These are phyloP conservation scores for Populus hybrid DNA, from an alignment of 441 rosid genomes.

Conservation along the genomic window DNA sequence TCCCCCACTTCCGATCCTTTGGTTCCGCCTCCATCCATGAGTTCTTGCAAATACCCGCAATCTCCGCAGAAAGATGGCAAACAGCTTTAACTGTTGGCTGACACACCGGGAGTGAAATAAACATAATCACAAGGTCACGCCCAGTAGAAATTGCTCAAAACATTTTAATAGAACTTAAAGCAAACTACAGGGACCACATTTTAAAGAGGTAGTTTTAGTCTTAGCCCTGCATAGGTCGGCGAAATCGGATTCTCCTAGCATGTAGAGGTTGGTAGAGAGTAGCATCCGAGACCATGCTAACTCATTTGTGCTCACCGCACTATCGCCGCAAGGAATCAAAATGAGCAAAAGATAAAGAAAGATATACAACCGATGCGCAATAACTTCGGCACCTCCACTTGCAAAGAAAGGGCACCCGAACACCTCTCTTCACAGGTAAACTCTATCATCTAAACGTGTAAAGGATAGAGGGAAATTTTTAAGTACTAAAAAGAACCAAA, in stretches of 20 bases:
- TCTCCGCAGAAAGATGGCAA: constrained; percentile 28
- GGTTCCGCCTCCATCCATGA: neutral
- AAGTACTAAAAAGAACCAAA: neutral
- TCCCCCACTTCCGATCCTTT: constrained; percentile 9
- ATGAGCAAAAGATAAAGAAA: neutral
- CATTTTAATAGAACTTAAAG: neutral
- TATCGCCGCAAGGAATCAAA: neutral
- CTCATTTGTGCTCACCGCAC: neutral
- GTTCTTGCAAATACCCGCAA: constrained; percentile 18
- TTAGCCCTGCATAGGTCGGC: constrained; percentile 10
- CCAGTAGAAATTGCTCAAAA: constrained; percentile 5
- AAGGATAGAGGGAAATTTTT: neutral
- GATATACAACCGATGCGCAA: neutral
- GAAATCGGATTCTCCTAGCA: neutral
- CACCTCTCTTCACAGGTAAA: neutral
- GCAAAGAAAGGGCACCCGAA: neutral
- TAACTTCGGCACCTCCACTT: neutral
- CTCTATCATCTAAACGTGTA: neutral
- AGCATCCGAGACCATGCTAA: neutral
- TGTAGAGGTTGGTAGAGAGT: neutral
- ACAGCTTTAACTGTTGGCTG: neutral
- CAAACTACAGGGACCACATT: constrained; percentile 17
- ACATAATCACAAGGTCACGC: constrained; percentile 6
- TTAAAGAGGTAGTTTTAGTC: neutral
- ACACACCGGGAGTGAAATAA: constrained; percentile 27